phyloP scores from a whole-genome alignment of 805 yeast genomes.

The Isabelozyma rhagii region DNA sequence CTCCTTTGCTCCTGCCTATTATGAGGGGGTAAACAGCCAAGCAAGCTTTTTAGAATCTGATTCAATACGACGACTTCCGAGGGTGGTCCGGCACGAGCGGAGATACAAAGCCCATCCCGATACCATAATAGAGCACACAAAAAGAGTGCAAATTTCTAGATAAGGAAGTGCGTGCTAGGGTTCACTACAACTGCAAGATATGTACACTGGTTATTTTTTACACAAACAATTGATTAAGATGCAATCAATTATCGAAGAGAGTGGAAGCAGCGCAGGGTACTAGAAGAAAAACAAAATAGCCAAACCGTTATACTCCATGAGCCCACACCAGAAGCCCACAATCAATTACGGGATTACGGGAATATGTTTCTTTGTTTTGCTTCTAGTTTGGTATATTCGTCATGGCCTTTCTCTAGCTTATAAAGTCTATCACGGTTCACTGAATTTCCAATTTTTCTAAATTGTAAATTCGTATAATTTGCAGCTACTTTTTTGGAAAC shows the following conservation, averaged over 20 bases:
- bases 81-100: neutral
- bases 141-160: neutral
- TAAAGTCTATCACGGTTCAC: constrained; percentile 6
- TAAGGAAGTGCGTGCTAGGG: neutral
- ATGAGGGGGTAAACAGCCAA: too few species aligned
- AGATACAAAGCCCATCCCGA: neutral
- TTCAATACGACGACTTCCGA: neutral
- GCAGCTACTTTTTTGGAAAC: neutral
- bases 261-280: too few species aligned
- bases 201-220: neutral
- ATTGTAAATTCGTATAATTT: neutral
- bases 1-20: too few species aligned
- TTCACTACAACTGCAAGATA: neutral
- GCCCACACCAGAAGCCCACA: neutral
- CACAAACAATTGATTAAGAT: too few species aligned
- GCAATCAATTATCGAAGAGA: too few species aligned
- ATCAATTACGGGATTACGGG: neutral
- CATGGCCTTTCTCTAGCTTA: constrained; percentile 7
- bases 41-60: too few species aligned
- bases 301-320: neutral
- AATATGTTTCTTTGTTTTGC: neutral
- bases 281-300: neutral
- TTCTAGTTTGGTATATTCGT: constrained; percentile 2
- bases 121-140: neutral
- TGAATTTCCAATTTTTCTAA: constrained; percentile 1